Evolutionary conservation across 176 grass and related monocot species (phyloP).

Genomic region (Rhynchospora pubera): DNA sequence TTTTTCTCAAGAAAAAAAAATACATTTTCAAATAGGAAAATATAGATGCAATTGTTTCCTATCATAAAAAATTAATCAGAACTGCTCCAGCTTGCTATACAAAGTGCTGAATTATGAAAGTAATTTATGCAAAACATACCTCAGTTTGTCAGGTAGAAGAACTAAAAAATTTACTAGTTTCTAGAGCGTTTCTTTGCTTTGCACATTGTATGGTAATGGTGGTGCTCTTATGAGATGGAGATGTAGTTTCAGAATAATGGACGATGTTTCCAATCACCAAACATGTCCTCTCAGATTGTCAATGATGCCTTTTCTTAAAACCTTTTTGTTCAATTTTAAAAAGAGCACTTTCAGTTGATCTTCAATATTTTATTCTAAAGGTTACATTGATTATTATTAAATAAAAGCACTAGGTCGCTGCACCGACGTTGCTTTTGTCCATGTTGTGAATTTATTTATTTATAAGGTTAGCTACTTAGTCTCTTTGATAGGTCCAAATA

Average conservation of each 20-base stretch:
- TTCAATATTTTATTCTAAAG: no score
- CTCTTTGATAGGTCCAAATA: no score
- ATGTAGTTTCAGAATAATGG: not conserved
- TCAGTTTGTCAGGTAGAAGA: not conserved
- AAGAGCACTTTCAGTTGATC: no score
- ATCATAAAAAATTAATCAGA: no score
- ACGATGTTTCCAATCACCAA: not conserved
- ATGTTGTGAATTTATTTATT: not conserved
- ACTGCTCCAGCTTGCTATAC: not conserved
- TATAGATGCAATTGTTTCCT: no score
- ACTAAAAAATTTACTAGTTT: not conserved
- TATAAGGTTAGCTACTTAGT: not conserved
- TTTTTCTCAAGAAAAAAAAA: not conserved
- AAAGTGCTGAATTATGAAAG: not conserved
- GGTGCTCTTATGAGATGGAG: not conserved
- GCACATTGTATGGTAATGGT: not conserved
- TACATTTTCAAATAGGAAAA: not conserved
- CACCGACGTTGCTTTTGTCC: not conserved
- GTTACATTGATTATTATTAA: no score
- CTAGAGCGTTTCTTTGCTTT: not conserved
- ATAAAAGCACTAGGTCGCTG: no score
- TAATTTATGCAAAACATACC: not conserved
- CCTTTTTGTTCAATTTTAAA: no score
- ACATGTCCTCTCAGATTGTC: not conserved
- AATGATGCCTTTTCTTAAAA: not conserved